Percentiles rank a stretch among this genome's conserved stretches.
Conservation (phyloP, 148 eudicot species). For the Tetragonia tetragonoides region DNA sequence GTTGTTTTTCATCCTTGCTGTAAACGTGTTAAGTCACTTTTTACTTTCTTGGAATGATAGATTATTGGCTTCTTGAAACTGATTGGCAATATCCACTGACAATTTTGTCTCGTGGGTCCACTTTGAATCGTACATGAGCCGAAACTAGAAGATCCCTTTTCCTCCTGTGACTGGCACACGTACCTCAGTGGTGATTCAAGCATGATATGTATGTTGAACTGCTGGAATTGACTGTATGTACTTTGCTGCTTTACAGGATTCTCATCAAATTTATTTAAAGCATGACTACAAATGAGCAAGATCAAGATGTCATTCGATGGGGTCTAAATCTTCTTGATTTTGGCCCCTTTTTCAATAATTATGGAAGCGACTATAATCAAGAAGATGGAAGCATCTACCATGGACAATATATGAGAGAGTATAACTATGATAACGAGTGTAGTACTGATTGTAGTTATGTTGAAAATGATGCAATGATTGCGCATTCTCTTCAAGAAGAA, state of each 20-base stretch:
- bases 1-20: background rate
- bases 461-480: constrained; percentile 52
- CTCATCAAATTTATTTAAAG: constrained; percentile 2
- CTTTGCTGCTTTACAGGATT: constrained; percentile 20
- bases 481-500: constrained; percentile 70
- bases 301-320: constrained; percentile 68
- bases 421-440: constrained; percentile 33
- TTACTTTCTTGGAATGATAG: background rate
- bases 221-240: background rate
- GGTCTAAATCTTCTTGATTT: constrained; percentile 62
- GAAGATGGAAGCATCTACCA: constrained; percentile 51
- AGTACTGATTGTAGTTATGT: constrained; percentile 37
- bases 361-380: constrained; percentile 52
- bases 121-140: background rate
- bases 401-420: constrained; percentile 43
- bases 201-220: background rate
- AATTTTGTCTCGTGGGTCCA: background rate
- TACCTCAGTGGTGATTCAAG: background rate
- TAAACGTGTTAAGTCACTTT: background rate
- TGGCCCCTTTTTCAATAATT: constrained; percentile 50
- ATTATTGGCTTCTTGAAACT: background rate
- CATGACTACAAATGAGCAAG: constrained; percentile 57
- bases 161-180: background rate
- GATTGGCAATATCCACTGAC: background rate
- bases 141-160: too few species aligned